A percentile compares a stretch with the other conserved stretches of the same genome.
phyloP scores from a whole-genome alignment of 305 asterid genomes.

The Rubia balearica region DNA sequence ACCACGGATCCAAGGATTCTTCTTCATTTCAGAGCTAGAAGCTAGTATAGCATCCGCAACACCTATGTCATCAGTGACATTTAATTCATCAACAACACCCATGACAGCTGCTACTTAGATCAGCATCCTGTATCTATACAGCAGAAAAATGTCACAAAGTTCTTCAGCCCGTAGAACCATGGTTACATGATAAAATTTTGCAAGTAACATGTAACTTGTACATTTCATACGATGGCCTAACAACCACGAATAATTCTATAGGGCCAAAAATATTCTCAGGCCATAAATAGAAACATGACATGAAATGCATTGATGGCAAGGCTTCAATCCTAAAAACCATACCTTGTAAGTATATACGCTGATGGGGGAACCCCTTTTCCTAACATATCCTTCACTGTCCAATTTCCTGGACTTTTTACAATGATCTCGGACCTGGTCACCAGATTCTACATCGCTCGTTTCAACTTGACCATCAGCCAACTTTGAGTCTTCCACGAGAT shows the following conservation, averaged over 20 bases:
- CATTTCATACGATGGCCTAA: not conserved
- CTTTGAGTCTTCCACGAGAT: conserved; percentile 23
- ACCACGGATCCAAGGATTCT: conserved; percentile 89
- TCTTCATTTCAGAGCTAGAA: conserved; percentile 69
- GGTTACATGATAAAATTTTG: not conserved
- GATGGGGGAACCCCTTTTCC: conserved; percentile 43
- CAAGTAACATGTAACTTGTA: not conserved
- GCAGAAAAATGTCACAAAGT: conserved; percentile 5
- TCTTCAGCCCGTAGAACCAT: not conserved
- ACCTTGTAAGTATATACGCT: conserved; percentile 75
- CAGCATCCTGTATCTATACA: conserved; percentile 83
- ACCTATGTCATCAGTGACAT: conserved; percentile 67
- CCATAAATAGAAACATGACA: not conserved
- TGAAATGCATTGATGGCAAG: conserved; percentile 11
- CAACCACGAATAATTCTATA: not conserved
- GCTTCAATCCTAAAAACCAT: conserved; percentile 15
- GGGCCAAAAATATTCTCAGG: not conserved
- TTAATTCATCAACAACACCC: conserved; percentile 86
- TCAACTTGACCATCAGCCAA: conserved; percentile 21
- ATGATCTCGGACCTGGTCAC: conserved; percentile 37
- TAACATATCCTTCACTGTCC: conserved; percentile 25
- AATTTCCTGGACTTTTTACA: conserved; percentile 37
- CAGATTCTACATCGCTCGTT: conserved; percentile 25
- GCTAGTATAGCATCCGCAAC: conserved; percentile 77
- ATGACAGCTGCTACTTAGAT: conserved; percentile 78